Evolutionary conservation across 352 stramenopile genomes (phyloP).

Genomic region (Phytophthora citrophthora): DNA sequence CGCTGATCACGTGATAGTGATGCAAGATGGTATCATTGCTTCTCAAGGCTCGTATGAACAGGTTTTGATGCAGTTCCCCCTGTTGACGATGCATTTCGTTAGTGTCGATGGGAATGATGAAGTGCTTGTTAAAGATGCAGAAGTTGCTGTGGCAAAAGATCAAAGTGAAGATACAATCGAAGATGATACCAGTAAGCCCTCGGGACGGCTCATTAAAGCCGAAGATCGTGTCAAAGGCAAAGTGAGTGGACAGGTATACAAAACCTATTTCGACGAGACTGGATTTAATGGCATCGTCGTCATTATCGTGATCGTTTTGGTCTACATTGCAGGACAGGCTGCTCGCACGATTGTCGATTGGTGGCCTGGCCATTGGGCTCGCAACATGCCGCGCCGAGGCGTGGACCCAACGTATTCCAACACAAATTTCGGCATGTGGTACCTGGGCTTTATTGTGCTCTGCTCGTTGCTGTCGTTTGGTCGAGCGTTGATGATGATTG

Average conservation of each 20-base stretch:
- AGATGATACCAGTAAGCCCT: neutral
- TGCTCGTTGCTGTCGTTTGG: conserved; percentile 24
- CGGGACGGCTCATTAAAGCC: neutral
- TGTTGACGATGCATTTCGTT: neutral
- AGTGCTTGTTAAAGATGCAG: neutral
- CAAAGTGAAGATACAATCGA: neutral
- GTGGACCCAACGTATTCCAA: conserved; percentile 36
- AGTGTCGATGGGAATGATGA: neutral
- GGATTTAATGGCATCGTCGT: conserved; percentile 28
- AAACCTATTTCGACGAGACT: conserved; percentile 39
- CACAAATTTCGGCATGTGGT: conserved; percentile 43
- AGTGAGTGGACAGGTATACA: conserved; percentile 39
- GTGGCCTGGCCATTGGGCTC: conserved; percentile 45
- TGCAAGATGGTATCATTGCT: conserved; percentile 73
- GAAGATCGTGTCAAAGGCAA: conserved; percentile 41
- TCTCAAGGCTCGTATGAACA: conserved; percentile 79
- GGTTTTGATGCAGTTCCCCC: conserved; percentile 44
- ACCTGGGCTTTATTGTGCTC: conserved; percentile 35
- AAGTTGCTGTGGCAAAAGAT: neutral
- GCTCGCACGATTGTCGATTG: conserved; percentile 37
- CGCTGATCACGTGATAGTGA: conserved; percentile 56
- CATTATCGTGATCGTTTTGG: conserved; percentile 1
- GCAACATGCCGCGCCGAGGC: neutral
- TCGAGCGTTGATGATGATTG: conserved; percentile 32
- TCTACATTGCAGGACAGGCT: conserved; percentile 13